These are phyloP conservation scores for Pittosporum tobira DNA, from an alignment of 129 eudicot genomes.

Conservation along the genomic window DNA sequence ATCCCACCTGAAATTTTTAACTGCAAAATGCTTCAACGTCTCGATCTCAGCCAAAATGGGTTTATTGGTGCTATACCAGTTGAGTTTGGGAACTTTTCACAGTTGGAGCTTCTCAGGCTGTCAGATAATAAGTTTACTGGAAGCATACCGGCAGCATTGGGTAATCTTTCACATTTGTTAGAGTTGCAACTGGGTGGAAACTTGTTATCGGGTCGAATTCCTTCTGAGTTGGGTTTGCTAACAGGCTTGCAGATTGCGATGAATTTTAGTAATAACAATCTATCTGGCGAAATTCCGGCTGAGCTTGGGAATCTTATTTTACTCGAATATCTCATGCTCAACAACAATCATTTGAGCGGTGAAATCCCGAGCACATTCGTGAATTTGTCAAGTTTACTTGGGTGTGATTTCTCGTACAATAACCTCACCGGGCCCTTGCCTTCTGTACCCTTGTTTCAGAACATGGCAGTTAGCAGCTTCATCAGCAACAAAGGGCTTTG, in stretches of 20 bases:
- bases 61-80: constrained; percentile 48
- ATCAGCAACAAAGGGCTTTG: constrained; percentile 73
- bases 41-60: constrained; percentile 74
- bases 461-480: constrained; percentile 69
- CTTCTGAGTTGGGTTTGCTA: constrained; percentile 69
- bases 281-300: constrained; percentile 70
- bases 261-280: constrained; percentile 73
- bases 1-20: constrained; percentile 55
- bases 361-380: constrained; percentile 75
- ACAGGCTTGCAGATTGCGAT: constrained; percentile 72
- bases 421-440: constrained; percentile 74
- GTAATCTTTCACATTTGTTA: constrained; percentile 66
- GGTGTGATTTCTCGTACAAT: constrained; percentile 79
- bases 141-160: constrained; percentile 54
- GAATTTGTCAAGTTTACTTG: constrained; percentile 64
- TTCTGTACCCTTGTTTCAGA: constrained; percentile 49
- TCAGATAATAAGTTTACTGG: constrained; percentile 81
- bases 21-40: constrained; percentile 80
- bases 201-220: constrained; percentile 57
- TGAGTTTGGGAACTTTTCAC: constrained; percentile 61
- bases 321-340: constrained; percentile 57
- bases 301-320: constrained; percentile 75
- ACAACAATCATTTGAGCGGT: constrained; percentile 69
- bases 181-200: constrained; percentile 97
- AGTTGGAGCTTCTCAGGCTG: constrained; percentile 65